phyloP scores from a whole-genome alignment of 2,329 filamentous ascomycete genomes.

The Byssothecium circinans region DNA sequence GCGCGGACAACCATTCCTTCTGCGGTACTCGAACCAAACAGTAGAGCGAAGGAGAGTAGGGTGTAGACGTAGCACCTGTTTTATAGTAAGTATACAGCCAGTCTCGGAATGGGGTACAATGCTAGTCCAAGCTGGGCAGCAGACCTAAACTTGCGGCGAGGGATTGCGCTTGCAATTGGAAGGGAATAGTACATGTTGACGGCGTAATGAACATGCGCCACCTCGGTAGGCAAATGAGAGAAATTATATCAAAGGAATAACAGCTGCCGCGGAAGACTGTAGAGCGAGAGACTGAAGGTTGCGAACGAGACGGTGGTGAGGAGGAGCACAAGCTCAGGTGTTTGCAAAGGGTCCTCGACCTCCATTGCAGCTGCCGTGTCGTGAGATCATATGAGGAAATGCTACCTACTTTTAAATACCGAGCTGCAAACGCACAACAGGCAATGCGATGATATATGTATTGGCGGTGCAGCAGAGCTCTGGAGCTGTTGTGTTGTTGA shows the following conservation, averaged over 20 bases:
- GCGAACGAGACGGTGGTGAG: not conserved
- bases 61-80: conserved; percentile 5
- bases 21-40: not conserved
- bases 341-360: not conserved
- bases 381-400: not conserved
- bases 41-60: not conserved
- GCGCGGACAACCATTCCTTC: conserved; percentile 68
- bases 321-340: not conserved
- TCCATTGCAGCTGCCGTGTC: not conserved
- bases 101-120: not conserved
- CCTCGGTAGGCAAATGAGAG: not conserved
- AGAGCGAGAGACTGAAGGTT: not conserved
- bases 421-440: not conserved
- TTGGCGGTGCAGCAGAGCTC: not conserved
- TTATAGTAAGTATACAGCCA: not conserved
- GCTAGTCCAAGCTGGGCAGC: not conserved
- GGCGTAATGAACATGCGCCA: not conserved
- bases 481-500: not conserved
- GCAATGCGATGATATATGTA: not conserved
- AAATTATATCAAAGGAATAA: not conserved
- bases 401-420: not conserved
- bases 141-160: not conserved
- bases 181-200: conserved; percentile 2
- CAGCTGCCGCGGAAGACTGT: not conserved
- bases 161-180: not conserved